phyloP scores from a whole-genome alignment of 2,329 filamentous ascomycete species.

The Cladosporium austrohemisphaericum region DNA sequence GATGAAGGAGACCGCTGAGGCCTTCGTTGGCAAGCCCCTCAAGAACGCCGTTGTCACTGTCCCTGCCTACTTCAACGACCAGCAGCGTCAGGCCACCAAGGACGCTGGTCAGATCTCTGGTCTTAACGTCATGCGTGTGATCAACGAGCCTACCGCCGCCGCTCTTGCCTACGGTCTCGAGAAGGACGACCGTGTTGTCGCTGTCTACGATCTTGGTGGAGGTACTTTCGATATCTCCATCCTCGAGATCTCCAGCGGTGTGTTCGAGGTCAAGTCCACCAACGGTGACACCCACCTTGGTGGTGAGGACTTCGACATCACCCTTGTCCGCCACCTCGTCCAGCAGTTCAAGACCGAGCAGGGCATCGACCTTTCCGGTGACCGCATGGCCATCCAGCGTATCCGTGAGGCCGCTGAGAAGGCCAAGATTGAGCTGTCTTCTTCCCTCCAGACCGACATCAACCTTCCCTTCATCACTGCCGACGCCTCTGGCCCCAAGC shows the following conservation, averaged over 20 bases:
- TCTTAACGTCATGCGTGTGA: conserved; percentile 93
- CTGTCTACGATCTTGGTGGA: conserved; percentile 96
- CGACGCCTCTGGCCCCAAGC: conserved; percentile 90
- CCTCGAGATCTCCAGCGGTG: conserved; percentile 93
- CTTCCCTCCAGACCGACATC: conserved; percentile 91
- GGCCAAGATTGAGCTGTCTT: conserved; percentile 98
- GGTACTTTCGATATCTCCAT: conserved; percentile 99
- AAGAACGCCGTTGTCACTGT: conserved; percentile 98
- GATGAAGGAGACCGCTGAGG: conserved; percentile 98
- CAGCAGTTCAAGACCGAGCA: conserved; percentile 96
- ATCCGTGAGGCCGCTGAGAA: conserved; percentile 98
- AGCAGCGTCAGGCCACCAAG: conserved; percentile 96
- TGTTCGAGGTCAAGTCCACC: conserved; percentile 98
- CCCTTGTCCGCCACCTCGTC: conserved; percentile 87
- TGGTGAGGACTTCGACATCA: conserved; percentile 97
- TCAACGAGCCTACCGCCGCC: conserved; percentile 96
- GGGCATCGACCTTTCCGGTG: conserved; percentile 79
- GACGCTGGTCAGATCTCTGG: conserved; percentile 95
- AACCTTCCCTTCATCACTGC: conserved; percentile 99
- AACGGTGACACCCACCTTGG: conserved; percentile 98
- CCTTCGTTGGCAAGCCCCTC: conserved; percentile 81
- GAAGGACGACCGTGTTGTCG: conserved; percentile 89
- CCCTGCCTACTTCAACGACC: conserved; percentile 98
- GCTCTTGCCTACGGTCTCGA: conserved; percentile 94
- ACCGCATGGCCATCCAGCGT: conserved; percentile 98